Percentiles rank a stretch among this genome's conserved stretches.
Evolutionary conservation across 495 filamentous ascomycete species (phyloP).

Genomic region (Pseudotulostoma volvatum): DNA sequence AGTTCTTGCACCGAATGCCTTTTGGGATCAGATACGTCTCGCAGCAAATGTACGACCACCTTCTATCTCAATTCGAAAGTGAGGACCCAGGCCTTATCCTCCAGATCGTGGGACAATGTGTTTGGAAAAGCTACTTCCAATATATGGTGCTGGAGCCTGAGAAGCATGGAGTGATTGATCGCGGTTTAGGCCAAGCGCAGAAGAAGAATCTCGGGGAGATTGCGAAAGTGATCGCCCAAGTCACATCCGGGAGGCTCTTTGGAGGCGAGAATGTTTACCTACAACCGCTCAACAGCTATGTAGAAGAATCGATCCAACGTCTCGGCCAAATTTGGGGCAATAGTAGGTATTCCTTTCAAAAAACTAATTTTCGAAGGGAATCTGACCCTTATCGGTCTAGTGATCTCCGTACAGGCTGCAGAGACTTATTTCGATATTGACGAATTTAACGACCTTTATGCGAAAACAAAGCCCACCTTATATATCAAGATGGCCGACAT

Average conservation of each 20-base stretch:
- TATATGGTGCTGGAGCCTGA: conserved; percentile 78
- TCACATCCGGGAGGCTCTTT: conserved; percentile 72
- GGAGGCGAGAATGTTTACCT: conserved; percentile 90
- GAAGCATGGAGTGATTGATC: conserved; percentile 75
- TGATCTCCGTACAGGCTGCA: conserved; percentile 70
- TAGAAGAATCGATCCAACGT: conserved; percentile 70
- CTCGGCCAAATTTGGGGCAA: conserved; percentile 58
- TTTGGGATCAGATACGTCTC: conserved; percentile 86
- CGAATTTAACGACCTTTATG: conserved; percentile 94
- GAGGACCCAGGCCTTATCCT: conserved; percentile 66
- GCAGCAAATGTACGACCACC: conserved; percentile 64
- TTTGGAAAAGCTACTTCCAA: conserved; percentile 88
- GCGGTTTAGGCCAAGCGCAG: conserved; percentile 71
- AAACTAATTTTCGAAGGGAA: conserved; percentile 1
- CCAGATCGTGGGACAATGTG: conserved; percentile 72
- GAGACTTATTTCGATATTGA: conserved; percentile 94
- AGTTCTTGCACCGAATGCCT: conserved; percentile 71
- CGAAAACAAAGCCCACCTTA: conserved; percentile 84
- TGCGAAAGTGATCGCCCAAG: conserved; percentile 76
- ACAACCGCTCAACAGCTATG: conserved; percentile 80
- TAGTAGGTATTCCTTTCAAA: conserved; percentile 25
- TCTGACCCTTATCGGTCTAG: conserved; percentile 23
- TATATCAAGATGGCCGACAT: conserved; percentile 99
- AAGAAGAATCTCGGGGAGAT: conserved; percentile 88
- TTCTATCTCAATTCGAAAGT: conserved; percentile 57